Conservation (phyloP, 495 filamentous ascomycete genomes). For the Pyronema omphalodes region DNA sequence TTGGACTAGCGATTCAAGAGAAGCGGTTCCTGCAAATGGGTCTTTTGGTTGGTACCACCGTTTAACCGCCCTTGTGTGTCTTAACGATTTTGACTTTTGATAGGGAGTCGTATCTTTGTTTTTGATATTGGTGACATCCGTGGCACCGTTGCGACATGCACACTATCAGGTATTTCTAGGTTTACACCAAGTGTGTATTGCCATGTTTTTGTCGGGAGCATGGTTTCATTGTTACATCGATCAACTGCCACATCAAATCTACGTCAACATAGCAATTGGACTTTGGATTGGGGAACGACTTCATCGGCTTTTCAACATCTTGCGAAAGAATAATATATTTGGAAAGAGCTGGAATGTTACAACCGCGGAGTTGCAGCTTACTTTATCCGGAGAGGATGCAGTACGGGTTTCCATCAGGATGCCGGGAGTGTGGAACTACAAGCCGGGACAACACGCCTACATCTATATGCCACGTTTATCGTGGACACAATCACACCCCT, state of each 20-base stretch:
- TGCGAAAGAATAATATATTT: conserved; percentile 49
- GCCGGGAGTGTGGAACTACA: conserved; percentile 55
- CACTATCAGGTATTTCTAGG: conserved; percentile 93
- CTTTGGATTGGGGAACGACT: conserved; percentile 65
- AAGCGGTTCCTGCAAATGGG: conserved; percentile 42
- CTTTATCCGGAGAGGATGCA: conserved; percentile 51
- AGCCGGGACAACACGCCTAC: conserved; percentile 76
- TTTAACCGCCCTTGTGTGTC: neutral
- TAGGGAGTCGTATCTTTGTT: conserved; percentile 35
- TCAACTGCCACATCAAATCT: conserved; percentile 42
- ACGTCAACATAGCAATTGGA: conserved; percentile 46
- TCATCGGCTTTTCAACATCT: conserved; percentile 46
- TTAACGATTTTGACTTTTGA: neutral
- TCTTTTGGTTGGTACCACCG: conserved; percentile 29
- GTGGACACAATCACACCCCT: conserved; percentile 78
- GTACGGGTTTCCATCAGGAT: conserved; percentile 63
- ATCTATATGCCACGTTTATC: conserved; percentile 60
- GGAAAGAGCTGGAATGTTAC: conserved; percentile 47
- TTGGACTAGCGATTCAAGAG: conserved; percentile 30
- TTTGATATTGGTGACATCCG: conserved; percentile 42
- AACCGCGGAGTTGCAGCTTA: conserved; percentile 37
- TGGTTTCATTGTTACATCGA: conserved; percentile 54
- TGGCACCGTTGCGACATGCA: conserved; percentile 67
- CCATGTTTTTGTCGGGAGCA: conserved; percentile 41
- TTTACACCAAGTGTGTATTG: conserved; percentile 53